Evolutionary conservation across 352 stramenopile genomes (phyloP).

Genomic region (Globisporangium sylvaticum): DNA sequence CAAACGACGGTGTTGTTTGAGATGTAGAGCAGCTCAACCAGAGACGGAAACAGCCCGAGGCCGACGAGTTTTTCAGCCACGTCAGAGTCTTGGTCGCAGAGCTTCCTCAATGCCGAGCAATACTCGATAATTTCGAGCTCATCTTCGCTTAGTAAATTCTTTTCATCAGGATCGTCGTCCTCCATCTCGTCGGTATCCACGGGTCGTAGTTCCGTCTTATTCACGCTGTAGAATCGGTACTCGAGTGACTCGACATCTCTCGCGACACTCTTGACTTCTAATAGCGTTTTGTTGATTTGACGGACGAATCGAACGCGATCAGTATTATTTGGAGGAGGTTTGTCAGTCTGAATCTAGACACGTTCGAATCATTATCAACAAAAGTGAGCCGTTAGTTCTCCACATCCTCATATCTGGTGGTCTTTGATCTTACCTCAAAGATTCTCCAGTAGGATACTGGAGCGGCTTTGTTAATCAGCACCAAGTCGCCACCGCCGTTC

Average conservation of each 20-base stretch:
- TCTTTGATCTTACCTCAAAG: conserved; percentile 52
- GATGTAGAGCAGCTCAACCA: neutral
- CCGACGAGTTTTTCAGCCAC: neutral
- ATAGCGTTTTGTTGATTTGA: conserved; percentile 54
- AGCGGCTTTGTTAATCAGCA: conserved; percentile 52
- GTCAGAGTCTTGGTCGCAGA: neutral
- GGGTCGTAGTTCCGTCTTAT: conserved; percentile 51
- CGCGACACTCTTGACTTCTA: conserved; percentile 84
- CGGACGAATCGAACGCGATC: conserved; percentile 74
- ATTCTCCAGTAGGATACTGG: conserved; percentile 73
- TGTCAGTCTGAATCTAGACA: conserved; percentile 62
- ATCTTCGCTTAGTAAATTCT: neutral
- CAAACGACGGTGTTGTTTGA: neutral
- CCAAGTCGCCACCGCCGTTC: conserved; percentile 37
- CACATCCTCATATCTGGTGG: neutral
- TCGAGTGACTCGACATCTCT: conserved; percentile 84
- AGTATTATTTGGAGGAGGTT: conserved; percentile 74
- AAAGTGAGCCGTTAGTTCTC: neutral
- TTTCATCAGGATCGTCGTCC: conserved; percentile 52
- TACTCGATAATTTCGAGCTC: neutral
- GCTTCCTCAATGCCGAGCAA: neutral
- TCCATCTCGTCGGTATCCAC: conserved; percentile 68
- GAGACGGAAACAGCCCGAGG: neutral
- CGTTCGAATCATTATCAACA: neutral
- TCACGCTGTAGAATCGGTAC: conserved; percentile 69